Base-by-base conservation (phyloP, 768 basidiomycete species). In the Galerina sulciceps region DNA sequence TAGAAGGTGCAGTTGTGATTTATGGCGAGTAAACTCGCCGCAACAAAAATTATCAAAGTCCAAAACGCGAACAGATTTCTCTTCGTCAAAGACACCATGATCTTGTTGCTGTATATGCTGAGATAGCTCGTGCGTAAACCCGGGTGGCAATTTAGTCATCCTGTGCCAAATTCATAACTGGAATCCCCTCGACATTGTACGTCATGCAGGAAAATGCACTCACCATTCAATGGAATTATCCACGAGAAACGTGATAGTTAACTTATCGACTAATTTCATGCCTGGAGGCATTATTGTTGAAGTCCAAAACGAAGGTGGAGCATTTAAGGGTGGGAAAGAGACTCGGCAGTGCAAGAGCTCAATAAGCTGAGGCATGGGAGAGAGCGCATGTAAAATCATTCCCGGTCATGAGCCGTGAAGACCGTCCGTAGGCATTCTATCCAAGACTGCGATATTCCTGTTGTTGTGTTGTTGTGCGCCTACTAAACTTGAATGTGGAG, bases 201-300 rank as follows among this genome's bases (percentile, higher is more conserved):
- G 14, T 1, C 9, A 26, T 26, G 31, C 26, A 45, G 23, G 11
- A 9, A 8, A 37, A 31, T 15, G 5, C 34, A 45, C 65, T 45
- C 62, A 88, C 91, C 92, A 93, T 87, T 94, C 92, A 36, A 93
- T 85, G 56, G 73, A 79, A 63, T 92, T 90, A 68, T 92, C 91
- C 26, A 92, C 89, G 8, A 91, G 79, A 64, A 92, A 88, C 0
- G 84, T 89, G 58, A 90, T 79, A 1, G 67, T 71, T 48, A 79
- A 64, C 43, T 67, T 75, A 51, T 78, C 75, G 37, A 78, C 76
- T n/a, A 58, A 48, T 47, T 65, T 71, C 14, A 72, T 50, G 31
- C 56, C 48, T 42, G 69, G 37, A 38, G 52, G 37, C 51, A 49
- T 52, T 22, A 49, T 52, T 22, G 40, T 42, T 22, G 14, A 10